phyloP scores from a whole-genome alignment of 2,329 filamentous ascomycete species.

The Massarina eburnea region DNA sequence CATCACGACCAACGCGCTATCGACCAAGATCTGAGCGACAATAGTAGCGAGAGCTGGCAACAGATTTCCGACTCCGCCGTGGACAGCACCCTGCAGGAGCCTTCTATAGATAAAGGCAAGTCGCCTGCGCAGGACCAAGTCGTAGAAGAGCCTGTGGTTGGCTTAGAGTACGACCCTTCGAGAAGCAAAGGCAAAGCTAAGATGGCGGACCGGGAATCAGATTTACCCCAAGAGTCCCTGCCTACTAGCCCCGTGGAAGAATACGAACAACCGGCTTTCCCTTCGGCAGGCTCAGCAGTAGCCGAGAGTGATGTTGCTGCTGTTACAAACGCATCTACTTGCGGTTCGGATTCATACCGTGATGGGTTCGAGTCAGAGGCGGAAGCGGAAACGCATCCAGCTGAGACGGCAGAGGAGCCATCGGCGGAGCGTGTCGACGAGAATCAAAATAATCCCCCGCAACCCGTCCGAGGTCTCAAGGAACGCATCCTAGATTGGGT shows the following conservation, averaged over 20 bases:
- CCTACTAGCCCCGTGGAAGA: not conserved
- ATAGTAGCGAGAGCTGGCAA: constrained; percentile 46
- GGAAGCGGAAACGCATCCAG: constrained; percentile 2
- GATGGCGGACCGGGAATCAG: constrained; percentile 8
- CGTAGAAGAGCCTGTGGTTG: constrained; percentile 25
- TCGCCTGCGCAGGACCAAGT: too few species aligned
- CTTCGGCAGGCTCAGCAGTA: not conserved
- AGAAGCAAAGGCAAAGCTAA: constrained; percentile 32
- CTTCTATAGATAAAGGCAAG: not conserved
- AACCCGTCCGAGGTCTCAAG: constrained; percentile 16
- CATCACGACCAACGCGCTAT: constrained; percentile 6
- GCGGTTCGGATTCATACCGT: constrained; percentile 11
- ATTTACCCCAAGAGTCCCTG: not conserved
- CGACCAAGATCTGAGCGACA: constrained; percentile 39
- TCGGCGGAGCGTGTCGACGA: constrained; percentile 6
- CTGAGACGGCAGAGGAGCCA: constrained; percentile 6
- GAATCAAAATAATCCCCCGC: constrained; percentile 3
- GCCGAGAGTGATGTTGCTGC: constrained; percentile 3
- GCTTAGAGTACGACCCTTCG: constrained; percentile 18
- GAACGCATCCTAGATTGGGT: constrained; percentile 49
- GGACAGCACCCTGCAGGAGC: constrained; percentile 22
- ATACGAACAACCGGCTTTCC: not conserved
- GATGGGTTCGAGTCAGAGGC: constrained; percentile 6
- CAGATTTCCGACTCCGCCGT: constrained; percentile 36
- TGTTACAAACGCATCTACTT: constrained; percentile 6